Evolutionary conservation across 139 green algal species (phyloP), one percentile per base, ranked within the genome.

Genomic region (Protoeuglena noctilucae): DNA sequence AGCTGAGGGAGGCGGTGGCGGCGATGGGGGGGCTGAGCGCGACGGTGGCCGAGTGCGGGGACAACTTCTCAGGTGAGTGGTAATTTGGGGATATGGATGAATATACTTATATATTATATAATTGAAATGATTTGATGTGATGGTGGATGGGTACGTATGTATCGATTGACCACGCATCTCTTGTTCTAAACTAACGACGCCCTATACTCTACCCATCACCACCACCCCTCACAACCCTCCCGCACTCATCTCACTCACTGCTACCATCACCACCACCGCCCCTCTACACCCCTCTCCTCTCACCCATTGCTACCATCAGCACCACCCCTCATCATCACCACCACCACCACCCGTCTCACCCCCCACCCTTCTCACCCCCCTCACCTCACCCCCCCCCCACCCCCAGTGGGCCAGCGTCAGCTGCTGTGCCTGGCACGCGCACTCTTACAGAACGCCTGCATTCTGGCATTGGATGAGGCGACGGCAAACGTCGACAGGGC

Each of bases 391-490:
- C n/a, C n/a, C n/a, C n/a, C n/a, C n/a, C n/a, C n/a, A n/a, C n/a
- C n/a, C n/a, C n/a, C n/a, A n/a, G n/a, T 80, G 28, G 89, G 89
- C 0, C 85, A 97, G 74, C 78, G 85, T 52, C 89, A 97, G 72
- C 80, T 97, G 51, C 64, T 96, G 30, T 85, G 79, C 51, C 72
- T 97, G 59, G 85, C 84, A 3, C 72, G 89, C 9, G 87, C 89
- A 0, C 72, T 95, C 64, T 74, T 96, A 49, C 72, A 51, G 52
- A 23, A 49, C 23, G 21, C 59, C 17, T 55, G 40, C 24, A 40
- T 62, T 6, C 26, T 79, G 23, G 56, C 69, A 21, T 47, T 72
- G 56, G 72, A 80, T 49, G 72, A 80, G 61, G 70, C 70, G 5
- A 80, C 72, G 5, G 61, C 68, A 4, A 63, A 43, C 3, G 72